Base-by-base conservation (phyloP, 1,139 yeast genomes). In the Scheffersomyces lignicola region DNA sequence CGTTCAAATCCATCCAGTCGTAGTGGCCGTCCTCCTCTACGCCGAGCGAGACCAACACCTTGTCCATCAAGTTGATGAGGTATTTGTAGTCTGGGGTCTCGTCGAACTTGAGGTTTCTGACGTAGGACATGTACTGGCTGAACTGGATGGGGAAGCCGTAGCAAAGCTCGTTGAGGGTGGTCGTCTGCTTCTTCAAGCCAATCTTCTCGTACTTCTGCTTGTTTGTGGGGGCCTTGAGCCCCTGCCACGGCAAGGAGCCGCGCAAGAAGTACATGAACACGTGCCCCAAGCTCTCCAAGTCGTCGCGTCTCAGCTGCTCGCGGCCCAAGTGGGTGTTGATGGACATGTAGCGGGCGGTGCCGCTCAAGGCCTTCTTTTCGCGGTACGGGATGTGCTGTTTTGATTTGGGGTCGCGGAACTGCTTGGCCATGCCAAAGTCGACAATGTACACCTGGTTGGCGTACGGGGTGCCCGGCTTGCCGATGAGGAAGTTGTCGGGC, bases 1-100 rank as follows among this genome's bases (percentile, higher is more conserved):
- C 81, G 51, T 84, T 84, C 47, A 84, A 63, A 48, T 80, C 81
- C 90, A 83, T 83, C 94, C 94, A 84, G 56, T 84, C 94, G 51
- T 82, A 84, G 51, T 81, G 83, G 12, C 80, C 84, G 56, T 82
- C 89, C 25, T 75, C 79, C 37, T 45, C 45, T 6, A 44, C 50
- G 9, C 60, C 66, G 16, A 64, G 55, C 2, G 66, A 56, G 7
- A 52, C 44, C 41, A 66, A 50, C 3, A 73, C 73, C 42, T 65
- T 66, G 44, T 68, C 72, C 75, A 69, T 68, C 26, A 70, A 53
- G 20, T 58, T 55, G 8, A 58, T 47, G 40, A 68, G 54, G 45
- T 68, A 69, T 33, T 76, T 80, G 58, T 84, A 84, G 55, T 83
- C 90, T 1, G 94, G 94, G 24, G 78, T 78, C 49, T 83, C 90